phyloP scores from a whole-genome alignment of 768 basidiomycete species.

The Lactifluus hygrophoroides region DNA sequence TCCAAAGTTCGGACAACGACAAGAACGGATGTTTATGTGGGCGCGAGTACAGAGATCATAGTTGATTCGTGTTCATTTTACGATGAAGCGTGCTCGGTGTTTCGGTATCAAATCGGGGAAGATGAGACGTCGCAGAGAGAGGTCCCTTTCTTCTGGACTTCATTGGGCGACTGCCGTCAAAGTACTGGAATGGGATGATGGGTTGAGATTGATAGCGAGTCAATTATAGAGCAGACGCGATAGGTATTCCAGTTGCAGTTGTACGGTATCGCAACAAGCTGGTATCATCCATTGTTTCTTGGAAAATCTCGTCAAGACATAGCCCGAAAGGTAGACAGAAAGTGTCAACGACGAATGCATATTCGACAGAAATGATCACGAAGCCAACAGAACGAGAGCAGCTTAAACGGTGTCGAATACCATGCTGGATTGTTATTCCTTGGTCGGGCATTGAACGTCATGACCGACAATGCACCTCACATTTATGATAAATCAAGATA shows the following conservation, averaged over 20 bases:
- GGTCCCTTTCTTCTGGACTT: background rate
- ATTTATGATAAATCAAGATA: no score
- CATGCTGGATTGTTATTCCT: no score
- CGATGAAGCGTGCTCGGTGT: background rate
- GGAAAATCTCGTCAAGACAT: background rate
- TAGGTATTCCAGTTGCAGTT: background rate
- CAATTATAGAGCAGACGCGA: background rate
- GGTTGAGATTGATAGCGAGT: background rate
- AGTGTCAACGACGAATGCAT: no score
- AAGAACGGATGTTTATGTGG: background rate
- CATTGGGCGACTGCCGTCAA: background rate
- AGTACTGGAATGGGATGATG: background rate
- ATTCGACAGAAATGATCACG: no score
- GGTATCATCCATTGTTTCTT: background rate
- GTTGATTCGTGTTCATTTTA: background rate
- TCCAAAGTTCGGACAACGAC: conserved; percentile 1
- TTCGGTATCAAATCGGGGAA: background rate
- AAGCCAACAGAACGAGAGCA: no score
- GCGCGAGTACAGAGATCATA: background rate
- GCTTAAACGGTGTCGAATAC: no score
- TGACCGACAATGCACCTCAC: no score
- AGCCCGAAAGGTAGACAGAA: background rate
- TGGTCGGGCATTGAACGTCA: no score
- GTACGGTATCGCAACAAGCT: background rate
- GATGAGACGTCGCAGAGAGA: background rate